These are phyloP conservation scores for Cyamopsis tetragonoloba DNA, from an alignment of 306 rosid species.

Conservation along the genomic window DNA sequence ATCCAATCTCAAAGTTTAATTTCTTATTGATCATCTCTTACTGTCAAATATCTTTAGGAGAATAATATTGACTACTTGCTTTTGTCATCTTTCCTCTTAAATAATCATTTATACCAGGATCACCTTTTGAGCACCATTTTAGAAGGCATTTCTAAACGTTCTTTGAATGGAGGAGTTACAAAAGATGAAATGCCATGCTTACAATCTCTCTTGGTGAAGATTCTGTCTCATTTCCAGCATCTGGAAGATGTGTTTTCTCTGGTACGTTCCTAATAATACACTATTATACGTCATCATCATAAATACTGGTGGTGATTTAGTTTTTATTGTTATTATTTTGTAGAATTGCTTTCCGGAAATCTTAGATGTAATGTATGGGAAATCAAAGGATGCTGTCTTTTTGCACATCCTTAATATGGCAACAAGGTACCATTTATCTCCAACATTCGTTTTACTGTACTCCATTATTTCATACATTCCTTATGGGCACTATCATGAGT, in stretches of 20 bases:
- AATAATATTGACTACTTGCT: not conserved
- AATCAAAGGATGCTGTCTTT: conserved; percentile 53
- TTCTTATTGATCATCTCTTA: not conserved
- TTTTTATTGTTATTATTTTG: conserved; percentile 25
- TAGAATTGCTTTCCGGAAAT: conserved; percentile 77
- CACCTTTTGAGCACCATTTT: conserved; percentile 55
- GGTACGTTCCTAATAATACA: conserved; percentile 47
- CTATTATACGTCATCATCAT: not conserved
- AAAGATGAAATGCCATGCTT: conserved; percentile 66
- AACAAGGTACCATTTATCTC: conserved; percentile 50
- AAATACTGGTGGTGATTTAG: conserved; percentile 13
- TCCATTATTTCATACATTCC: conserved; percentile 4
- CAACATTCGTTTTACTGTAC: not conserved
- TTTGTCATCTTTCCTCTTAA: conserved; percentile 23
- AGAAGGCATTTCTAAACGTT: conserved; percentile 63
- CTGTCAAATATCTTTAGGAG: not conserved
- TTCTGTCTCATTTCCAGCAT: conserved; percentile 57
- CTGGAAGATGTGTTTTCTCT: conserved; percentile 61
- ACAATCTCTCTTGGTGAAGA: conserved; percentile 85
- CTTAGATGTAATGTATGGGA: conserved; percentile 68
- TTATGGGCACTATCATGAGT: not conserved
- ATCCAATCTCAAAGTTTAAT: not conserved
- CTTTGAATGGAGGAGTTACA: conserved; percentile 37
- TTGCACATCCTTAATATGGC: conserved; percentile 76
- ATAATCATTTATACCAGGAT: conserved; percentile 52